Evolutionary conservation across 441 rosid species (phyloP), one percentile per base, ranked within the genome.

Genomic region (Populus hybrid): DNA sequence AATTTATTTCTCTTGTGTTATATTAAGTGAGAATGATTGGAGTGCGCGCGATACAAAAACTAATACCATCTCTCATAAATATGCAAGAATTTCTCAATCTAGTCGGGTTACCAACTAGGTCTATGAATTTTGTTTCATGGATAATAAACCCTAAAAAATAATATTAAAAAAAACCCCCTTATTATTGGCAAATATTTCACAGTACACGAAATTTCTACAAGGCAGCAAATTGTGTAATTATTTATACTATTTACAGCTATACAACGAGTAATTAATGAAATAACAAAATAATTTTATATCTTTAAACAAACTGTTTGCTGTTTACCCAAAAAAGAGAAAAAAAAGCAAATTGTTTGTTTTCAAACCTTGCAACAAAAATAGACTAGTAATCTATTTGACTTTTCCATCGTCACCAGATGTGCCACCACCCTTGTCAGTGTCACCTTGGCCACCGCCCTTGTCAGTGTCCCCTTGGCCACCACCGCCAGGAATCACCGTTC

Each of bases 391-490:
- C 26, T 9, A 21, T n/a, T 2, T 61, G 64, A 10, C 2, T 21
- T 21, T 9, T 1, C 50, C 14, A 40, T 11, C 50, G 1, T 40
- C 12, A 40, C 50, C 1, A 10, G 4, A 31, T 66, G 16, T 0
- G 70, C 3, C 16, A 14, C 4, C 24, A 18, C 21, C 70, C 16
- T 29, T 21, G 21, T 20, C 50, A 20, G 14, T 10, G 45, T 9
- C 42, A 38, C 76, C 80, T 38, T 77, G 72, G 26, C 31, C 81
- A 26, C 38, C 66, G n/a, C n/a, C n/a, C n/a, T n/a, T n/a, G n/a
- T n/a, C n/a, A n/a, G n/a, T 9, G 12, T 10, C 50, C 2, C 76
- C 80, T 38, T 77, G 72, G 26, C 31, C 81, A 26, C 38, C 66
- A 6, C 24, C 42, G 5, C 10, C 21, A 2, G 71, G 21, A 69